Conservation (phyloP, 2,329 filamentous ascomycete genomes). For the Beauveria caledonica region DNA sequence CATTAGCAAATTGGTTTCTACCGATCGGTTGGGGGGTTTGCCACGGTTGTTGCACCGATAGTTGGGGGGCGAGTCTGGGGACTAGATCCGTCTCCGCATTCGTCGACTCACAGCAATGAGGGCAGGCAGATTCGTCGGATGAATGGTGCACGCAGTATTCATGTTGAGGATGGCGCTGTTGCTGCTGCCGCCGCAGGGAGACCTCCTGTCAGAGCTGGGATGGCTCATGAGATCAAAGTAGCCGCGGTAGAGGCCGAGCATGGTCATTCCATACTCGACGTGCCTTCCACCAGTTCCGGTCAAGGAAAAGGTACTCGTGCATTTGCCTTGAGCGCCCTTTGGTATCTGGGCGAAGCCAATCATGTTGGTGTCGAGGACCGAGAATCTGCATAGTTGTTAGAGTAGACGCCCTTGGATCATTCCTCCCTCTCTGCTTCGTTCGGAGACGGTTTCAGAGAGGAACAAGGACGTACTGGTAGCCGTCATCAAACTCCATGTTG, state of each 20-base stretch:
- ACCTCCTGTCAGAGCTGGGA: conserved; percentile 17
- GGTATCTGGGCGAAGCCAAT: conserved; percentile 21
- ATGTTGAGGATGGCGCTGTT: conserved; percentile 22
- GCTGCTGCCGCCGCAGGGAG: conserved; percentile 20
- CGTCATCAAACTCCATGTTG: conserved; percentile 18
- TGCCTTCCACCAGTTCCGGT: conserved; percentile 17
- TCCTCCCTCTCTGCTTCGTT: too few relatives aligned
- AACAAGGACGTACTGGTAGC: conserved; percentile 17
- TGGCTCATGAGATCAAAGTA: conserved; percentile 17
- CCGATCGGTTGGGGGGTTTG: not conserved
- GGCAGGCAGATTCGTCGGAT: conserved; percentile 16
- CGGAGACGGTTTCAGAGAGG: not conserved
- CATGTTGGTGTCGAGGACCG: conserved; percentile 20
- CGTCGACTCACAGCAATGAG: conserved; percentile 19
- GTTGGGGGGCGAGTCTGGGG: not conserved
- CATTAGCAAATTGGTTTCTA: not conserved
- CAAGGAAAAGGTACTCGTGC: conserved; percentile 21
- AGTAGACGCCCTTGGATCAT: not conserved
- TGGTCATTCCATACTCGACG: conserved; percentile 15
- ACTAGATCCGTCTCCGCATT: not conserved
- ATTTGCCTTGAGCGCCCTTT: conserved; percentile 15
- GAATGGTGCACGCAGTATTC: conserved; percentile 20
- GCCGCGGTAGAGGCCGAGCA: conserved; percentile 17
- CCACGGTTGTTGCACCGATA: not conserved
- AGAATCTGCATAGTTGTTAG: conserved; percentile 15